These are phyloP conservation scores for Fusarium luffae DNA, from an alignment of 2,329 filamentous ascomycete species.

Conservation along the genomic window DNA sequence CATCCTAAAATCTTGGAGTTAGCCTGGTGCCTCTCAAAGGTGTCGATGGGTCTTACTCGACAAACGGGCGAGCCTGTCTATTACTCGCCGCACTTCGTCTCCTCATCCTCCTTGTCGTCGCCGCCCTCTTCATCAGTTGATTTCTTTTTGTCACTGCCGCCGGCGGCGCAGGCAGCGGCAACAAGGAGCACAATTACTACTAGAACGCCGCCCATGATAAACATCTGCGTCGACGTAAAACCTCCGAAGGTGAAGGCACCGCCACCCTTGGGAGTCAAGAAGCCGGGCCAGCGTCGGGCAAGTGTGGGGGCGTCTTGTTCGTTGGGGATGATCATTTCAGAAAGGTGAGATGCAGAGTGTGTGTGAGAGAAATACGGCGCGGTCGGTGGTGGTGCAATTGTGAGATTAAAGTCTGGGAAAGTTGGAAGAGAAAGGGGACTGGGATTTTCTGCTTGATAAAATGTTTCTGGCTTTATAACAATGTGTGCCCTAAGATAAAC, in stretches of 20 bases:
- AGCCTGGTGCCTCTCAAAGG: neutral
- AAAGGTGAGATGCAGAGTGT: neutral
- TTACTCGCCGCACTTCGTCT: no score
- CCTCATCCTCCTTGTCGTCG: neutral
- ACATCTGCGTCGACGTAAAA: neutral
- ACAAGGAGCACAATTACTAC: neutral
- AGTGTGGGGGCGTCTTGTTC: neutral
- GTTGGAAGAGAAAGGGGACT: neutral
- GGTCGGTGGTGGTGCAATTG: neutral
- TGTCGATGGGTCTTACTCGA: neutral
- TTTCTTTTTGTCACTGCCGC: neutral
- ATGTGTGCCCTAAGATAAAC: neutral
- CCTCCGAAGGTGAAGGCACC: neutral
- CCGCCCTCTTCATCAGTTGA: neutral
- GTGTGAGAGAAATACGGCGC: fast-evolving
- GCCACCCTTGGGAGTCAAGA: neutral
- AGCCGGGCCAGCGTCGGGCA: neutral
- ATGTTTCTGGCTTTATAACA: neutral
- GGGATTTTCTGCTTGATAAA: neutral
- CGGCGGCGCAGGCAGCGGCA: neutral
- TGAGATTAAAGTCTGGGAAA: neutral
- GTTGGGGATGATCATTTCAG: neutral
- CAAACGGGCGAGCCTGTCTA: neutral
- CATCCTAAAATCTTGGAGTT: neutral
- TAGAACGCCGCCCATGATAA: neutral